These are phyloP conservation scores for Phytophthora melonis DNA, from an alignment of 352 stramenopile species.

Conservation along the genomic window DNA sequence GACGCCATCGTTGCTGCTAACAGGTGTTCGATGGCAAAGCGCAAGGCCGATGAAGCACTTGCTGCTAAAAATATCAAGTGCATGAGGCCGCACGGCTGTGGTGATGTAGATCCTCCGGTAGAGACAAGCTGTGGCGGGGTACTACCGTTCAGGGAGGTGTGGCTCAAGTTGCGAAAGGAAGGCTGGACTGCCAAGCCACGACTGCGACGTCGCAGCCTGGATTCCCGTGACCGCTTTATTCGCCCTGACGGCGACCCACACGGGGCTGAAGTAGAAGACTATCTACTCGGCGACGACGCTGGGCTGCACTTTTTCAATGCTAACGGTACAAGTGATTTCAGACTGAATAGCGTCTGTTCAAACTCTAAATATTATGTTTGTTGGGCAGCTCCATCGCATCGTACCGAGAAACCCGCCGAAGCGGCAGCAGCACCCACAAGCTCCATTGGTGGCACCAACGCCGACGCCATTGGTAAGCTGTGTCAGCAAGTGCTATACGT, in stretches of 20 bases:
- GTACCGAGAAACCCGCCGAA: no score
- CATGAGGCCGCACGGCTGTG: neutral
- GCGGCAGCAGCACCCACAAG: no score
- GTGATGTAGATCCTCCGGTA: neutral
- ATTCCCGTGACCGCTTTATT: neutral
- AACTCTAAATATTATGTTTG: neutral
- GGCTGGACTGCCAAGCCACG: neutral
- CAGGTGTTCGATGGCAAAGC: neutral
- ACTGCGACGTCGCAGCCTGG: neutral
- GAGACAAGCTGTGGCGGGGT: neutral
- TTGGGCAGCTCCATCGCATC: neutral
- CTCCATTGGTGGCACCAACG: no score
- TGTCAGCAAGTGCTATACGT: no score
- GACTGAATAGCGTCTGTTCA: neutral
- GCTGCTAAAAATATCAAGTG: neutral
- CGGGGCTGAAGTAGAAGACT: neutral
- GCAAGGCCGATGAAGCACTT: neutral
- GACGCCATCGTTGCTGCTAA: no score
- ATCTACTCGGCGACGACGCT: neutral
- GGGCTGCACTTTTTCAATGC: neutral
- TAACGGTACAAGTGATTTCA: neutral
- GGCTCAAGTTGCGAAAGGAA: neutral
- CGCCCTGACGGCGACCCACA: neutral
- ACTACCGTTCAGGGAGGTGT: neutral
- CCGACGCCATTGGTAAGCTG: no score